These are phyloP conservation scores for Globisporangium solare DNA, from an alignment of 352 stramenopile species.

Conservation along the genomic window DNA sequence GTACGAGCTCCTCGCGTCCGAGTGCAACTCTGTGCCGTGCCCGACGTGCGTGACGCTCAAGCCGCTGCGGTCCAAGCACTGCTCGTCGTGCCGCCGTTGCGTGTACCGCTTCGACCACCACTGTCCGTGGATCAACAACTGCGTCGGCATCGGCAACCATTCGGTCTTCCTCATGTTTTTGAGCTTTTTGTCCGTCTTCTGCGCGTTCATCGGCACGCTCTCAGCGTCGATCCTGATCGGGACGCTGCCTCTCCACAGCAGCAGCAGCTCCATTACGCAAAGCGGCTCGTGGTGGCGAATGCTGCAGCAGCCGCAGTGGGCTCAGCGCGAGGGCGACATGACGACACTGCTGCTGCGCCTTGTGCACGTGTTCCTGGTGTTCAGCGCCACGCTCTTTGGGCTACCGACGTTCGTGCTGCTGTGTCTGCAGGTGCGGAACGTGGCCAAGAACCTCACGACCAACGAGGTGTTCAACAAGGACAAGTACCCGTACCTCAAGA, in stretches of 20 bases:
- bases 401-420: slow-evolving; percentile 61
- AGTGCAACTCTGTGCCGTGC: slow-evolving; percentile 62
- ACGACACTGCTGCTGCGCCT: slow-evolving; percentile 43
- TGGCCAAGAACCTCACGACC: slow-evolving; percentile 67
- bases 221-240: slow-evolving; percentile 50
- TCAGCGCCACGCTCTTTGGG: slow-evolving; percentile 62
- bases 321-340: slow-evolving; percentile 9
- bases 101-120: slow-evolving; percentile 84
- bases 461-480: slow-evolving; percentile 89
- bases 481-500: slow-evolving; percentile 86
- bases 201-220: slow-evolving; percentile 34
- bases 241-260: slow-evolving; percentile 33
- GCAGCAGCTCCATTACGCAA: slow-evolving; percentile 12
- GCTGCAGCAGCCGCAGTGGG: slow-evolving; percentile 10
- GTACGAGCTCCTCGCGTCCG: slow-evolving; percentile 70
- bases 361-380: slow-evolving; percentile 47
- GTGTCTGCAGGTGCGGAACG: slow-evolving; percentile 66
- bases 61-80: slow-evolving; percentile 75
- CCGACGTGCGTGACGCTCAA: slow-evolving; percentile 78
- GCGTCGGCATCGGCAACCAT: slow-evolving; percentile 71
- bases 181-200: slow-evolving; percentile 40
- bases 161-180: slow-evolving; percentile 73
- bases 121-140: slow-evolving; percentile 87
- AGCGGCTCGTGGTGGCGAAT: not conserved
- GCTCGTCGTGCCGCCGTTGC: slow-evolving; percentile 69